These are phyloP conservation scores for Oryza rufipogon DNA, from an alignment of 176 grass and related monocot genomes.

Conservation along the genomic window DNA sequence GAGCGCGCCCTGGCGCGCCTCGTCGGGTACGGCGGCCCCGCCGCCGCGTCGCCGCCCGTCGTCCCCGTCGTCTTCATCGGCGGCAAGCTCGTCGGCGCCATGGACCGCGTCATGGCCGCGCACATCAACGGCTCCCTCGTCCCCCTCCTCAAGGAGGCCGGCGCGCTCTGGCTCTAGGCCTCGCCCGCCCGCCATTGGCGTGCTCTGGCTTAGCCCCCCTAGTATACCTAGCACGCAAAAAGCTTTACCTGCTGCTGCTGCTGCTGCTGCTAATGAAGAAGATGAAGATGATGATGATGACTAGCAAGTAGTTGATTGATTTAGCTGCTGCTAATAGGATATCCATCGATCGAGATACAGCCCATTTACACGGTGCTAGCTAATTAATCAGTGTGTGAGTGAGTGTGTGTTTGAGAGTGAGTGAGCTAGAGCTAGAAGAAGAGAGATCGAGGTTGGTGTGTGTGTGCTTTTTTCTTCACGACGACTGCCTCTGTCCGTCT, in stretches of 20 bases:
- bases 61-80: constrained; percentile 92
- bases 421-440: not conserved
- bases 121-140: constrained; percentile 92
- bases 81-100: constrained; percentile 85
- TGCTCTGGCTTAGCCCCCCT: too few species aligned
- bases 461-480: constrained; percentile 36
- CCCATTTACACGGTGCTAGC: constrained; percentile 10
- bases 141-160: constrained; percentile 94
- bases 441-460: constrained; percentile 43
- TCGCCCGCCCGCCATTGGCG: not conserved
- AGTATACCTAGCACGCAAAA: constrained; percentile 2
- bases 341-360: not conserved
- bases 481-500: constrained; percentile 43
- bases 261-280: not conserved
- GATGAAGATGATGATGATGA: not conserved
- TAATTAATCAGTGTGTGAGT: not conserved
- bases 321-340: constrained; percentile 28
- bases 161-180: constrained; percentile 84
- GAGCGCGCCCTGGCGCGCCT: constrained; percentile 74
- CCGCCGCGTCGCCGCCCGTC: constrained; percentile 25
- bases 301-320: not conserved
- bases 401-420: not conserved
- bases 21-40: constrained; percentile 44
- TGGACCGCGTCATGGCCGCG: constrained; percentile 91
- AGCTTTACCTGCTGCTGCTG: constrained; percentile 14